Percentiles rank a stretch among this genome's conserved stretches.
phyloP scores from a whole-genome alignment of 352 stramenopile genomes.

The Pythium plurisporium region DNA sequence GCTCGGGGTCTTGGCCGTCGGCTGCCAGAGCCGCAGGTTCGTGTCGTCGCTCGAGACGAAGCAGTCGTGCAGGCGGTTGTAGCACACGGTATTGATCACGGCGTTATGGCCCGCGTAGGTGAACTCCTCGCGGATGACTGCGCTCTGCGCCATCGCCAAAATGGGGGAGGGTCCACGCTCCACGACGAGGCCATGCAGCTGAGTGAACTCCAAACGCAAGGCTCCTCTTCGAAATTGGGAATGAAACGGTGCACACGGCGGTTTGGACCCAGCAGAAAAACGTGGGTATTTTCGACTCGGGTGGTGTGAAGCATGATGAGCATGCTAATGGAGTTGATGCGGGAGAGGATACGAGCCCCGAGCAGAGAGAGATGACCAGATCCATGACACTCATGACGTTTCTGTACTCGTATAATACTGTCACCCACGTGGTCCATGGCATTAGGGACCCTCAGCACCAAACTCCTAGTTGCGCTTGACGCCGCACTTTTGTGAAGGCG shows the following conservation, averaged over 20 bases:
- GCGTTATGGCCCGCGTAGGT: constrained; percentile 59
- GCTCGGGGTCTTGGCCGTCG: background rate
- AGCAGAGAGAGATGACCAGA: too few relatives aligned
- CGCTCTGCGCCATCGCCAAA: constrained; percentile 50
- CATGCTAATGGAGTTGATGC: too few relatives aligned
- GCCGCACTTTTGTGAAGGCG: constrained; percentile 1
- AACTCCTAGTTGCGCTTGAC: constrained; percentile 7
- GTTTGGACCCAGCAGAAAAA: too few relatives aligned
- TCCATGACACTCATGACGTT: background rate
- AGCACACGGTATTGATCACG: constrained; percentile 53
- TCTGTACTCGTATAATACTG: background rate
- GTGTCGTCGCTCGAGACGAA: constrained; percentile 58
- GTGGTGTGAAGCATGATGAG: too few relatives aligned
- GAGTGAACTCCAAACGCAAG: too few relatives aligned
- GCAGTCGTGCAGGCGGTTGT: constrained; percentile 60
- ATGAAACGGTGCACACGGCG: too few relatives aligned
- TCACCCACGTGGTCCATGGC: background rate
- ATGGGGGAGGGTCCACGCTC: background rate
- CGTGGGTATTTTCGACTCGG: too few relatives aligned
- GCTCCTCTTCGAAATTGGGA: background rate
- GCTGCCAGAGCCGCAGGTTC: constrained; percentile 44
- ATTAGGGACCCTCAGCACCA: background rate
- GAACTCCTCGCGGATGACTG: constrained; percentile 61
- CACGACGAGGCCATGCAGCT: too few relatives aligned
- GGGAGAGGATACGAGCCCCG: too few relatives aligned